Evolutionary conservation across 2,329 filamentous ascomycete genomes (phyloP).

Genomic region (Fusarium newnesense): DNA sequence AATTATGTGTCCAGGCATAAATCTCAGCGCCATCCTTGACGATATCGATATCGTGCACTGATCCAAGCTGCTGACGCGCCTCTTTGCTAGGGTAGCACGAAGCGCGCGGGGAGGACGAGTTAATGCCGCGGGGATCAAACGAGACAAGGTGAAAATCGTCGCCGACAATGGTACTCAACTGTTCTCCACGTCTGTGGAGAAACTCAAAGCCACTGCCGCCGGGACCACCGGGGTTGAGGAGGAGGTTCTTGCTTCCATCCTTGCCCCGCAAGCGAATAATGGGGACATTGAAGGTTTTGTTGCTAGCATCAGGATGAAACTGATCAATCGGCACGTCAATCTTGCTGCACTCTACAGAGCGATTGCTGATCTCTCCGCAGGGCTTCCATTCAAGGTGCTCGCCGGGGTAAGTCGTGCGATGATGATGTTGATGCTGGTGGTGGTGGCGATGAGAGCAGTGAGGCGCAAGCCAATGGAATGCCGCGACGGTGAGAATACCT

Average conservation of each 20-base stretch:
- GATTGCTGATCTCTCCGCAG: slow-evolving; percentile 52
- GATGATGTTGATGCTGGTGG: slow-evolving; percentile 2
- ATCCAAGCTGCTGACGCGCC: slow-evolving; percentile 44
- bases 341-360: slow-evolving; percentile 54
- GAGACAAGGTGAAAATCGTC: slow-evolving; percentile 58
- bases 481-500: slow-evolving; percentile 6
- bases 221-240: slow-evolving; percentile 61
- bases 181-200: slow-evolving; percentile 49
- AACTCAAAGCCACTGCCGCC: slow-evolving; percentile 56
- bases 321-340: slow-evolving; percentile 60
- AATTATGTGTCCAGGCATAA: slow-evolving; percentile 55
- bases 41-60: slow-evolving; percentile 40
- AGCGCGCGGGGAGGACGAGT: slow-evolving; percentile 44
- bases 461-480: slow-evolving; percentile 18
- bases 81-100: slow-evolving; percentile 53
- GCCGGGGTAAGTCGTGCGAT: slow-evolving; percentile 10
- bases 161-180: slow-evolving; percentile 50
- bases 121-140: slow-evolving; percentile 61
- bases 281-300: slow-evolving; percentile 56
- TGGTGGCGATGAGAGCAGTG: slow-evolving; percentile 21
- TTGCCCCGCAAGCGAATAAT: slow-evolving; percentile 56
- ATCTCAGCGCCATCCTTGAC: slow-evolving; percentile 51
- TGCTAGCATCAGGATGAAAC: slow-evolving; percentile 48
- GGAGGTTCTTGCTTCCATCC: slow-evolving; percentile 55
- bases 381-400: slow-evolving; percentile 48